Base-by-base conservation (phyloP, 2,329 filamentous ascomycete species). In the Fusarium sp. region DNA sequence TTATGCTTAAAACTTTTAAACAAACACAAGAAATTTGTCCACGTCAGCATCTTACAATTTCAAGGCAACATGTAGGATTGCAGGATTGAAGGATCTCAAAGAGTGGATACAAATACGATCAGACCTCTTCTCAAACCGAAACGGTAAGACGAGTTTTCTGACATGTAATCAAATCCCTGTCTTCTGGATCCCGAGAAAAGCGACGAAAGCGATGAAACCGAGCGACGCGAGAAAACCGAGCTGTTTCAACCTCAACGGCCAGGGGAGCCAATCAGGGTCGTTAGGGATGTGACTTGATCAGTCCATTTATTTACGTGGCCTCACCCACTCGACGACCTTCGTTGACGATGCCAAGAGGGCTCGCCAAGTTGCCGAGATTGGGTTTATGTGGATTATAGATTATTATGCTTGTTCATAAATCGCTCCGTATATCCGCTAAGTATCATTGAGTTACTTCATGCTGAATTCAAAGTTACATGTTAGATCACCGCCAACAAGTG, bases 201-300 rank as follows among this genome's bases (percentile, higher is more conserved):
- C 36, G 47, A 36, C 36, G n/a, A 31, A 31, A 31, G 28, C 36
- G 47, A 36, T 43, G n/a, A 24, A 49, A 49, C 10, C 47, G 55
- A 57, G 55, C 22, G 26, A 57, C 5, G 38, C 54, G 38, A 57
- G 3, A 11, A 11, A 9, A 43, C 15, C 54, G 54, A 57, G 47
- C 1, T 54, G 43, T 14, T 38, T 38, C 38, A 54, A n/a, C 28
- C 34, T 14, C 14, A 4, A 14, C 5, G 8, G 11, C 7, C 7
- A 0, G 47, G 21, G 7, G 15, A 33, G 2, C 55, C 47, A 57
- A 54, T 57, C 47, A 47, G 54, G n/a, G 14, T 28, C 5, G 21
- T 11, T 14, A 14, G 21, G 11, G 21, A 34, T 34, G n/a, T 28
- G 38, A 57, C 26, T 19, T 36, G 26, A 40, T 54, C 28, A 13